These are phyloP conservation scores for Heterobasidion annosum DNA, from an alignment of 1,284 basidiomycete species.

Conservation along the genomic window DNA sequence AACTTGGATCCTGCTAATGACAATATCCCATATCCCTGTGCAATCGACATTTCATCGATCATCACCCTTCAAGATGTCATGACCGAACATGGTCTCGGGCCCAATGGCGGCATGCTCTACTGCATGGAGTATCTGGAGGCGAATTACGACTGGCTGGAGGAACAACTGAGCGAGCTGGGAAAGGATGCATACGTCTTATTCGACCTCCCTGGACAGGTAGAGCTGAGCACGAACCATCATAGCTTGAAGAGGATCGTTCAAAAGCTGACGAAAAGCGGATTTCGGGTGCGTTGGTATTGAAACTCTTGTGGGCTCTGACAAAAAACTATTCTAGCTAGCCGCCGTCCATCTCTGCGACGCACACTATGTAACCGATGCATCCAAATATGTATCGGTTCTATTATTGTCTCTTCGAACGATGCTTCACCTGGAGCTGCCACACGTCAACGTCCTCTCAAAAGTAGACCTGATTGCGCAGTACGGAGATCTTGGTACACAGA, in stretches of 20 bases:
- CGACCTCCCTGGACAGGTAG: conserved; percentile 96
- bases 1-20: conserved; percentile 97
- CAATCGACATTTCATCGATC: conserved; percentile 79
- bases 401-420: conserved; percentile 91
- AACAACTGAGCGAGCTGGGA: conserved; percentile 58
- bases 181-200: conserved; percentile 84
- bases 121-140: conserved; percentile 96
- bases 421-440: conserved; percentile 97
- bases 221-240: conserved; percentile 93
- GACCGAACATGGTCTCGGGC: conserved; percentile 81
- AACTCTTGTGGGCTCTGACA: conserved; percentile 15
- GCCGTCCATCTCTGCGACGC: conserved; percentile 95
- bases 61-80: conserved; percentile 89
- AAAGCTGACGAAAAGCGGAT: conserved; percentile 69
- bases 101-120: conserved; percentile 96
- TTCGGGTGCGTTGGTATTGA: conserved; percentile 56
- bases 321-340: conserved; percentile 55
- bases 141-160: conserved; percentile 93
- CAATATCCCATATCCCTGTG: conserved; percentile 83
- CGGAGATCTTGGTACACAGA: conserved; percentile 71
- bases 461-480: conserved; percentile 85
- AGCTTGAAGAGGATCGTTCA: conserved; percentile 77
- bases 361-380: conserved; percentile 92
- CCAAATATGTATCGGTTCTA: conserved; percentile 91
- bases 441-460: conserved; percentile 96